Evolutionary conservation across 108 stramenopile species (phyloP).

Genomic region (Pseudonitzschia multistriata): DNA sequence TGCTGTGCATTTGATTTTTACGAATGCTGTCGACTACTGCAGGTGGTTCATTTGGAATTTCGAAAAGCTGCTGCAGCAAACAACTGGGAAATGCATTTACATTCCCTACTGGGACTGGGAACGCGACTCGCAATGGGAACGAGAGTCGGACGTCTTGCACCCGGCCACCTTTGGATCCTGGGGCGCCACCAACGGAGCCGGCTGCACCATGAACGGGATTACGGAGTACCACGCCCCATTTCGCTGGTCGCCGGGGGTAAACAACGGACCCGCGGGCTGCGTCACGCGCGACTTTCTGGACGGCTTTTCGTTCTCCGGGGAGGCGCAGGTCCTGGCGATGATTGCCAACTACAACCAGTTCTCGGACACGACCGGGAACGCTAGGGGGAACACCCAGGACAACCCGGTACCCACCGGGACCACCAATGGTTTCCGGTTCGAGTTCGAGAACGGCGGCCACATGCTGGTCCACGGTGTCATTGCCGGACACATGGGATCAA

Average conservation of each 20-base stretch:
- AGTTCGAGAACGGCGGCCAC: slow-evolving; percentile 6
- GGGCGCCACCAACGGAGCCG: background rate
- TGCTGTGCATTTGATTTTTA: too few relatives aligned
- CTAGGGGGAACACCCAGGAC: background rate
- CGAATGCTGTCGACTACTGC: background rate
- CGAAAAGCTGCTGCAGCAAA: slow-evolving; percentile 12
- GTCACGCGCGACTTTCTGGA: background rate
- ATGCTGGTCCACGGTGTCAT: slow-evolving; percentile 12
- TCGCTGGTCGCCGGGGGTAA: slow-evolving; percentile 1
- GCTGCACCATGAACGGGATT: slow-evolving; percentile 11
- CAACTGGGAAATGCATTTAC: slow-evolving; percentile 11
- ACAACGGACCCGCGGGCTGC: slow-evolving; percentile 5
- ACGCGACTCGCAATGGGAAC: slow-evolving; percentile 5
- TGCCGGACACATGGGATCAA: slow-evolving; percentile 17
- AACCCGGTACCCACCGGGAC: background rate
- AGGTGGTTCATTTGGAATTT: slow-evolving; percentile 19
- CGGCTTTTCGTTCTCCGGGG: slow-evolving; percentile 5
- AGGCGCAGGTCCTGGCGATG: slow-evolving; percentile 2
- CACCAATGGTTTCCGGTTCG: slow-evolving; percentile 2
- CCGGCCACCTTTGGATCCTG: slow-evolving; percentile 13
- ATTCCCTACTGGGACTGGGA: slow-evolving; percentile 26
- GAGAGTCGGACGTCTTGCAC: slow-evolving; percentile 8
- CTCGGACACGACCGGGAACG: slow-evolving; percentile 10
- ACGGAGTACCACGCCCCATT: slow-evolving; percentile 2
- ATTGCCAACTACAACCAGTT: slow-evolving; percentile 13